Percentiles rank a stretch among this genome's conserved stretches.
phyloP scores from a whole-genome alignment of 2,329 filamentous ascomycete genomes.

The Didymosphaeria variabile region DNA sequence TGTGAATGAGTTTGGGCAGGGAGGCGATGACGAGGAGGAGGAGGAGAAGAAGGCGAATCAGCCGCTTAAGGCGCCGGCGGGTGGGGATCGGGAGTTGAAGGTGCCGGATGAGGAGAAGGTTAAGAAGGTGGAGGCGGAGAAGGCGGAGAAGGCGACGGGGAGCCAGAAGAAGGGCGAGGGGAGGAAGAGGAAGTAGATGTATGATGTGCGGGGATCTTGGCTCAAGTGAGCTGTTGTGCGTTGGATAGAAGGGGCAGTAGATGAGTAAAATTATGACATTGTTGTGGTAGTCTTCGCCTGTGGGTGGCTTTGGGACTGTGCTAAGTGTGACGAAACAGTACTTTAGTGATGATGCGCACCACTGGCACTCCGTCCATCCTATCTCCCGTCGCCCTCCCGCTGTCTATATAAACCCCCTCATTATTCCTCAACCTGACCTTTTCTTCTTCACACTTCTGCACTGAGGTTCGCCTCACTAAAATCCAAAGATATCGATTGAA shows the following conservation, averaged over 20 bases:
- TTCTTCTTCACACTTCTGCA: background rate
- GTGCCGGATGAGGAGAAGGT: constrained; percentile 20
- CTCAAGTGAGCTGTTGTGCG: background rate
- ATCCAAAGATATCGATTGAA: background rate
- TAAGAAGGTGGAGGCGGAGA: constrained; percentile 26
- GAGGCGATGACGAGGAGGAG: constrained; percentile 81
- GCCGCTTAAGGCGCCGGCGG: constrained; percentile 35
- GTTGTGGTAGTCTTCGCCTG: background rate
- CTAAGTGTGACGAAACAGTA: background rate
- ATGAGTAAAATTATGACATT: no score
- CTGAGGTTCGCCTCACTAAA: background rate
- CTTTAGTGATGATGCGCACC: background rate
- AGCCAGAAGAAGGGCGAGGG: constrained; percentile 37
- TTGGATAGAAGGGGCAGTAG: no score
- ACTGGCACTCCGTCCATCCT: background rate
- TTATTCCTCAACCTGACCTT: background rate
- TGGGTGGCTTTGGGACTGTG: no score
- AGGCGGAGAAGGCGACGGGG: constrained; percentile 34
- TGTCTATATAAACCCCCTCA: background rate
- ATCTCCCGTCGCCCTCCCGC: background rate
- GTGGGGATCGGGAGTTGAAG: constrained; percentile 25
- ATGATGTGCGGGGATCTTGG: no score
- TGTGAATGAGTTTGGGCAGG: constrained; percentile 98
- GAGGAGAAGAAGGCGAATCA: constrained; percentile 58
- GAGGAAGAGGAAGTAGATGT: constrained; percentile 42